Evolutionary conservation across 2,329 filamentous ascomycete genomes (phyloP).

Genomic region (Aspergillus novofumigatus): DNA sequence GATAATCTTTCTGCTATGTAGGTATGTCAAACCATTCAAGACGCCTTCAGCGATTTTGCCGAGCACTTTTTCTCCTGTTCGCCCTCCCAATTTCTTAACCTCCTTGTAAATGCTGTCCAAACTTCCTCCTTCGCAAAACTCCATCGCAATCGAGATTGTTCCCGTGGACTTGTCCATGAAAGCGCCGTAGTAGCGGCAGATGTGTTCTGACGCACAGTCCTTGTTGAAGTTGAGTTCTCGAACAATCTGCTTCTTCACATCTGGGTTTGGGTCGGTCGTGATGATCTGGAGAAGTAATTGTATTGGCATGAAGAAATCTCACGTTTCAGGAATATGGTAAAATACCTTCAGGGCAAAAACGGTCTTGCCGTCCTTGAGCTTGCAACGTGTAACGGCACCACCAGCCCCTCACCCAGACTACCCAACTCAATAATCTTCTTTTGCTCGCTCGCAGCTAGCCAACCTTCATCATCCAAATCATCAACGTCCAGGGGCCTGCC

Average conservation of each 20-base stretch:
- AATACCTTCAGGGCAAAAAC: conserved; percentile 90
- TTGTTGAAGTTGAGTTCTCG: conserved; percentile 98
- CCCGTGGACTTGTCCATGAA: conserved; percentile 95
- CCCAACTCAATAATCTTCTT: conserved; percentile 84
- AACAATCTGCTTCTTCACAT: conserved; percentile 97
- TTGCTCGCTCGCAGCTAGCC: conserved; percentile 87
- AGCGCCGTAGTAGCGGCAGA: conserved; percentile 95
- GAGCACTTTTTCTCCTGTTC: conserved; percentile 94
- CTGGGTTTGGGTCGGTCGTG: conserved; percentile 94
- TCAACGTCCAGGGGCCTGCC: conserved; percentile 84
- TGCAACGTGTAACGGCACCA: conserved; percentile 88
- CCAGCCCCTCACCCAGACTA: conserved; percentile 91
- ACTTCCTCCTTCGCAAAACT: conserved; percentile 95
- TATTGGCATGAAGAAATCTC: conserved; percentile 8
- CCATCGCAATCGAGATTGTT: conserved; percentile 98
- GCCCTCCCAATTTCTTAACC: conserved; percentile 88
- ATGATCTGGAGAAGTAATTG: conserved; percentile 64
- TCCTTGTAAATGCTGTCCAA: conserved; percentile 96
- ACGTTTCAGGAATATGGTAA: not conserved
- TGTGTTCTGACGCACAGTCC: conserved; percentile 90
- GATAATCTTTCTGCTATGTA: conserved; percentile 94
- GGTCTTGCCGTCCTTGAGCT: conserved; percentile 85
- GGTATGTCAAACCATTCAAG: conserved; percentile 86
- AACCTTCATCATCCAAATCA: conserved; percentile 90
- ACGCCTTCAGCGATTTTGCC: conserved; percentile 97